These are phyloP conservation scores for Ziziphus jujuba DNA, from an alignment of 306 rosid genomes.

Conservation along the genomic window DNA sequence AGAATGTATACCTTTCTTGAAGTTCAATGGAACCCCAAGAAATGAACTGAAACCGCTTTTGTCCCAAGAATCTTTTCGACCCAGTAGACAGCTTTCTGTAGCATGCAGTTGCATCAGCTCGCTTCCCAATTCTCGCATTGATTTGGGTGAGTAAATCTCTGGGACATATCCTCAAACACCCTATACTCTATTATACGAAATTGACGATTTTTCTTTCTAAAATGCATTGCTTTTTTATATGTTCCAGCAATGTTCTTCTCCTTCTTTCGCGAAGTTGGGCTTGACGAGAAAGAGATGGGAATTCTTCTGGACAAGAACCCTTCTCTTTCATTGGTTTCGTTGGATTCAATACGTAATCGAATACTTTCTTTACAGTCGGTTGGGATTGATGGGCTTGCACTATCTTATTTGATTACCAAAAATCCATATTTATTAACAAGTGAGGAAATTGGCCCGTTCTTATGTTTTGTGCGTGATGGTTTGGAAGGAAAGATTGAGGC, in stretches of 20 bases:
- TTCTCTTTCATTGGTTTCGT: slow-evolving; percentile 24
- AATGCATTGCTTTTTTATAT: too few relatives aligned
- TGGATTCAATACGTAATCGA: slow-evolving; percentile 46
- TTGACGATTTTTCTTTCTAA: not conserved
- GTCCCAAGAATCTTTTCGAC: slow-evolving; percentile 20
- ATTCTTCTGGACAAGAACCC: slow-evolving; percentile 41
- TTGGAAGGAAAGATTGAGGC: slow-evolving; percentile 49
- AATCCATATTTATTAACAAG: slow-evolving; percentile 43
- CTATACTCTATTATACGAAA: not conserved
- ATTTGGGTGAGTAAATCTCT: slow-evolving; percentile 43
- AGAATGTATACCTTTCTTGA: slow-evolving; percentile 4
- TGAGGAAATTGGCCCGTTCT: slow-evolving; percentile 45
- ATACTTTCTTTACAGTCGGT: slow-evolving; percentile 43
- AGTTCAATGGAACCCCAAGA: slow-evolving; percentile 12
- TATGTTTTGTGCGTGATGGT: slow-evolving; percentile 43
- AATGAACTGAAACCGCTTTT: slow-evolving; percentile 16
- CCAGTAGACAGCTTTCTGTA: slow-evolving; percentile 14
- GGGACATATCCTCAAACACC: slow-evolving; percentile 49
- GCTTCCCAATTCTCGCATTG: not conserved
- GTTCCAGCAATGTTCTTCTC: slow-evolving; percentile 48
- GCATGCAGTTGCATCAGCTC: slow-evolving; percentile 30
- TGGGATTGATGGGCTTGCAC: slow-evolving; percentile 44
- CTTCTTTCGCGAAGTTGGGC: slow-evolving; percentile 51
- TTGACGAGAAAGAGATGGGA: slow-evolving; percentile 37
- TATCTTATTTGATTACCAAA: slow-evolving; percentile 38